Conservation (phyloP, 2,329 filamentous ascomycete species). For the Xylaria sp. region DNA sequence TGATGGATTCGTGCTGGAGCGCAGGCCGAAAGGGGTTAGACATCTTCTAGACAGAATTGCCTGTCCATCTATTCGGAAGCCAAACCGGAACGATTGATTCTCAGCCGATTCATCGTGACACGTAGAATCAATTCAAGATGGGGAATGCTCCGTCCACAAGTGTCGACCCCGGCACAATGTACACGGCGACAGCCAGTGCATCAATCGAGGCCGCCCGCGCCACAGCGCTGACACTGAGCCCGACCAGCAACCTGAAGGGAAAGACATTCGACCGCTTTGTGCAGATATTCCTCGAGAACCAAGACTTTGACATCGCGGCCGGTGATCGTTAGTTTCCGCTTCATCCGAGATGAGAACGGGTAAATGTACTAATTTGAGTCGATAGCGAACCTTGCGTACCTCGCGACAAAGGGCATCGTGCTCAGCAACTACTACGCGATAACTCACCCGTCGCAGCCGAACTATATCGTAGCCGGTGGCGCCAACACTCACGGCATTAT, state of each 20-base stretch:
- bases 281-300: slow-evolving; percentile 71
- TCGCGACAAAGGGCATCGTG: slow-evolving; percentile 64
- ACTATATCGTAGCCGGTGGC: slow-evolving; percentile 67
- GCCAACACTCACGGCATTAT: slow-evolving; percentile 66
- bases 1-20: background rate
- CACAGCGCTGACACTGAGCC: slow-evolving; percentile 56
- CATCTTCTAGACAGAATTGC: too few species aligned
- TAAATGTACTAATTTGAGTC: slow-evolving; percentile 11
- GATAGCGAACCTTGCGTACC: slow-evolving; percentile 55
- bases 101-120: background rate
- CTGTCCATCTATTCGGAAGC: background rate
- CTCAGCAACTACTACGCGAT: slow-evolving; percentile 64
- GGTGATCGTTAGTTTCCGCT: slow-evolving; percentile 53
- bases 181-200: slow-evolving; percentile 36
- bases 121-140: slow-evolving; percentile 28
- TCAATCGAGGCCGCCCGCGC: slow-evolving; percentile 46
- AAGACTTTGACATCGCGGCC: slow-evolving; percentile 61
- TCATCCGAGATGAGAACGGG: background rate
- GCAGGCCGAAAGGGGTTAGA: background rate
- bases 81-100: background rate
- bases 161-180: slow-evolving; percentile 36
- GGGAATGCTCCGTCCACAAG: slow-evolving; percentile 25
- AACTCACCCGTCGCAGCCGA: slow-evolving; percentile 69
- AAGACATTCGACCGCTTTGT: slow-evolving; percentile 68
- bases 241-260: slow-evolving; percentile 61